Evolutionary conservation across 2,329 filamentous ascomycete species (phyloP).

Genomic region (Conoideocrella luteorostrata): DNA sequence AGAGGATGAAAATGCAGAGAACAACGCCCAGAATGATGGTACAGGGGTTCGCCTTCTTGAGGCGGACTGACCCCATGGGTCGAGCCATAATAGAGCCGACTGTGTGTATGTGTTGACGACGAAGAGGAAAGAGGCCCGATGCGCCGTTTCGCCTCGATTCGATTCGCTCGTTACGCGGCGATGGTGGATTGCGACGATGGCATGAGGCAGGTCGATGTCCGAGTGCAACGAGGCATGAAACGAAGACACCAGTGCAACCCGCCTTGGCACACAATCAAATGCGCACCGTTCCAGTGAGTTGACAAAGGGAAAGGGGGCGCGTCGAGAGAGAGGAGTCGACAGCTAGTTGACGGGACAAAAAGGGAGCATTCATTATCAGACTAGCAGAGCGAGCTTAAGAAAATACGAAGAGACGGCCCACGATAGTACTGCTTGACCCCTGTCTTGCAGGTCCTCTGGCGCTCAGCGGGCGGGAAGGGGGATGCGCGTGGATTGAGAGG

Average conservation of each 20-base stretch:
- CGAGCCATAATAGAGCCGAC: constrained; percentile 43
- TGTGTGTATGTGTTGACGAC: not conserved
- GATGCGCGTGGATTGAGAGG: not conserved
- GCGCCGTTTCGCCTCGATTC: not conserved
- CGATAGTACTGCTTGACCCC: constrained; percentile 1
- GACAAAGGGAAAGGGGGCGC: not conserved
- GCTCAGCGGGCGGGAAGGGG: not conserved
- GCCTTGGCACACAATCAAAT: not conserved
- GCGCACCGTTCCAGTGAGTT: not conserved
- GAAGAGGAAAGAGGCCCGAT: not conserved
- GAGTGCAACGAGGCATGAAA: constrained; percentile 1
- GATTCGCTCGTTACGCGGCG: constrained; percentile 8
- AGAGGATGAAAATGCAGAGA: constrained; percentile 65
- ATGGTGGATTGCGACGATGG: constrained; percentile 5
- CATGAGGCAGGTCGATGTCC: constrained; percentile 7
- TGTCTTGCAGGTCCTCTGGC: not conserved
- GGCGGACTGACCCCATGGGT: constrained; percentile 58
- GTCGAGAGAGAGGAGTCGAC: not conserved
- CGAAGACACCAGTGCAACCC: not conserved
- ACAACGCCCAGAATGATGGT: constrained; percentile 66
- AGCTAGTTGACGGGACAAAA: constrained; percentile 1
- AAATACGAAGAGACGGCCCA: not conserved
- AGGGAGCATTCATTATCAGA: not conserved
- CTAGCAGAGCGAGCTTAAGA: not conserved
- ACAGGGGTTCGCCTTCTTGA: constrained; percentile 73